Evolutionary conservation across 2,329 filamentous ascomycete genomes (phyloP).

Genomic region (Phialemoniopsis sp.): DNA sequence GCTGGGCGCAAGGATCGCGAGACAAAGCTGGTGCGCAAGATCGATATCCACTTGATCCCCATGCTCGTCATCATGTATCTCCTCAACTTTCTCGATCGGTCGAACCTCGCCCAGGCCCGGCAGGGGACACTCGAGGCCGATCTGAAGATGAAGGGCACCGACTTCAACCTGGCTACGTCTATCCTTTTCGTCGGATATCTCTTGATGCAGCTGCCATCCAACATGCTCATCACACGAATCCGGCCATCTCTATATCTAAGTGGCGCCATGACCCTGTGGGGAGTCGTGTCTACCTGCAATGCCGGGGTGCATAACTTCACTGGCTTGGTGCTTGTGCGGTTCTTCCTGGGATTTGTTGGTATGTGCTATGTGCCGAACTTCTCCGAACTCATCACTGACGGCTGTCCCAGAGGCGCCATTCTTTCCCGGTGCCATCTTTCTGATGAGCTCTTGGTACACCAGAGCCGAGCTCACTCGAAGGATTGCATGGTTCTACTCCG

Average conservation of each 20-base stretch:
- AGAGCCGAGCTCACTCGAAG: conserved; percentile 36
- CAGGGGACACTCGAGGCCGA: conserved; percentile 49
- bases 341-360: conserved; percentile 38
- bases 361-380: not conserved
- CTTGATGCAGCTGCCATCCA: conserved; percentile 59
- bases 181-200: conserved; percentile 57
- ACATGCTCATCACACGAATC: conserved; percentile 47
- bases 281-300: conserved; percentile 37
- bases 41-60: conserved; percentile 47
- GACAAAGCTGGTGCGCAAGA: conserved; percentile 36
- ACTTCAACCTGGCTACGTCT: conserved; percentile 51
- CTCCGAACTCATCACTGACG: conserved; percentile 12
- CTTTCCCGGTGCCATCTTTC: conserved; percentile 42
- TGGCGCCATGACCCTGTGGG: conserved; percentile 37
- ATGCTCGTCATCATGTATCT: conserved; percentile 51
- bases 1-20: conserved; percentile 4
- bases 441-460: conserved; percentile 42
- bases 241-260: conserved; percentile 50
- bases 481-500: conserved; percentile 42
- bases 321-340: conserved; percentile 38
- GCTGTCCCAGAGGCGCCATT: conserved; percentile 40
- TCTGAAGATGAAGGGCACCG: conserved; percentile 47
- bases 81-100: conserved; percentile 49
- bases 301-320: conserved; percentile 36
- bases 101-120: conserved; percentile 50